These are phyloP conservation scores for Myotisia sp. DNA, from an alignment of 2,329 filamentous ascomycete genomes.

Conservation along the genomic window DNA sequence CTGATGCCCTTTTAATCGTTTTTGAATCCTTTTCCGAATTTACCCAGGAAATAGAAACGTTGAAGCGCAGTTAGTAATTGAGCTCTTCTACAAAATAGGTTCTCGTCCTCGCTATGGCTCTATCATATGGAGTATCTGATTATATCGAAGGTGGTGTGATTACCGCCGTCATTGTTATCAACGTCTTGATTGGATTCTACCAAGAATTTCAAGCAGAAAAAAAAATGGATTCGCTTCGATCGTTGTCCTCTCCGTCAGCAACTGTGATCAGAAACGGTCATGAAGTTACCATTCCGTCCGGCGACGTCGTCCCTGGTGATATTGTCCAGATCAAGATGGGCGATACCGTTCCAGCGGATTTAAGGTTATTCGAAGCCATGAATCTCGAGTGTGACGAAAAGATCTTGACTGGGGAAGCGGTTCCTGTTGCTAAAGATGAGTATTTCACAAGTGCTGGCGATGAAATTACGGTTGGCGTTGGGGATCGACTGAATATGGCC, in stretches of 20 bases:
- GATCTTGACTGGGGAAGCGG: conserved; percentile 46
- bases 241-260: conserved; percentile 42
- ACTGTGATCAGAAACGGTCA: conserved; percentile 43
- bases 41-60: too few species aligned
- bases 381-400: conserved; percentile 62
- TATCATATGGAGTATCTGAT: conserved; percentile 41
- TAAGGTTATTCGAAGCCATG: conserved; percentile 43
- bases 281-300: conserved; percentile 37
- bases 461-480: conserved; percentile 32
- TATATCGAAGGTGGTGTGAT: conserved; percentile 47
- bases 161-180: conserved; percentile 43
- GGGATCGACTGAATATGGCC: conserved; percentile 46
- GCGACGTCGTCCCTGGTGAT: conserved; percentile 47
- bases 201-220: conserved; percentile 48
- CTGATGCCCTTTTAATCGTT: too few species aligned
- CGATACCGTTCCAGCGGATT: conserved; percentile 46
- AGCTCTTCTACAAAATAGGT: too few species aligned
- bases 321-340: conserved; percentile 39
- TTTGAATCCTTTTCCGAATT: too few species aligned
- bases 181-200: conserved; percentile 44
- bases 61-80: too few species aligned
- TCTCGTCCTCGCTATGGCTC: conserved; percentile 59
- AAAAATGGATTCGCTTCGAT: conserved; percentile 43
- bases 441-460: conserved; percentile 18
- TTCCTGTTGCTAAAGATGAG: conserved; percentile 43